Base-by-base conservation (phyloP, 2,329 filamentous ascomycete genomes). In the Amylocarpus encephaloides region DNA sequence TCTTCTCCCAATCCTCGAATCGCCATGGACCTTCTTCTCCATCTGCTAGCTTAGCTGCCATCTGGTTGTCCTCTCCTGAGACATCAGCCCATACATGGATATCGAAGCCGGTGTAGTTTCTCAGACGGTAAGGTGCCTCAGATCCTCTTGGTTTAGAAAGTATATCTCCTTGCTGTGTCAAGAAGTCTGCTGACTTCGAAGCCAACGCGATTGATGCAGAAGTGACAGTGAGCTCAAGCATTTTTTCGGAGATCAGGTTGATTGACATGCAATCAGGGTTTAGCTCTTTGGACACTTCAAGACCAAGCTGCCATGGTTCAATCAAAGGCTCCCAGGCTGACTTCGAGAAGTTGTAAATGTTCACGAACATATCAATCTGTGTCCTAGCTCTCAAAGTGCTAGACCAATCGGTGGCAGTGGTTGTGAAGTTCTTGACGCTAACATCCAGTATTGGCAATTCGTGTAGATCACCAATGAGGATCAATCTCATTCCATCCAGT, bases 261-360 rank as follows among this genome's bases (percentile, higher is more conserved):
- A 98, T 75, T 0, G 88, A 86, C 52, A 96, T 72, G 46, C 86
- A 75, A 34, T 92, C 87, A 0, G 85, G 87, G 38, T 80, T 78
- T 22, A 82, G 76, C 51, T 93, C 84, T 60, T 85, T 91, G 1
- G 87, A 83, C 66, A 97, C 81, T 55, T 94, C 88, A 59, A 98
- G 82, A 2, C 90, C 90, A n/a, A 97, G 76, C 58, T 92, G 83
- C 93, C 93, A 98, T 6, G 94, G 94, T 66, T 98, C 93, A 22
- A 98, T 82, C 32, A 98, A 71, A 2, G 93, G 93, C 67, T 98
- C 93, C 93, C 93, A 98, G 3, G 90, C 89, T 0, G 93, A 98
- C 67, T 98, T 98, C 12, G 93, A 93, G 70, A 98, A 98, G 69
- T 98, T 98, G 75, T 95, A 98, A 22, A 98, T 85, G 62, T 97